Conservation (phyloP, 208 protist genomes). For the Trypanosoma boissoni region DNA sequence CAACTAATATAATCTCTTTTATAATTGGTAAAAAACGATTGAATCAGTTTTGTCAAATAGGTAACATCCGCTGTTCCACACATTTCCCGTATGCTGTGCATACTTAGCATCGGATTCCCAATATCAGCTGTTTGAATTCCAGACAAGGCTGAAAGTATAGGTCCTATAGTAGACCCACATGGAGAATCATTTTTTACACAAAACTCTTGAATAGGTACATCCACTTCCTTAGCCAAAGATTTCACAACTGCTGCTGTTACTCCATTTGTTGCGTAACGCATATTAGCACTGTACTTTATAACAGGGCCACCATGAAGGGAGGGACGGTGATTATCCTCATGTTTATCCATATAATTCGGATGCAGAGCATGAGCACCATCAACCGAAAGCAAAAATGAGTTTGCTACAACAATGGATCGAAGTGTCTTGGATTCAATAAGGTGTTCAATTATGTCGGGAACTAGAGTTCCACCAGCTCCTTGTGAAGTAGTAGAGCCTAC, state of each 20-base stretch:
- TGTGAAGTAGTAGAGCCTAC: conserved; percentile 75
- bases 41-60: conserved; percentile 81
- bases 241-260: conserved; percentile 86
- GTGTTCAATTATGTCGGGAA: conserved; percentile 79
- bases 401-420: conserved; percentile 67
- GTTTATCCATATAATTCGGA: conserved; percentile 95
- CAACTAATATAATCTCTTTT: conserved; percentile 33
- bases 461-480: conserved; percentile 72
- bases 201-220: conserved; percentile 89
- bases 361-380: conserved; percentile 97
- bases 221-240: conserved; percentile 58
- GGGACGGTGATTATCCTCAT: conserved; percentile 91
- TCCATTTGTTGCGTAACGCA: conserved; percentile 95
- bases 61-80: conserved; percentile 91
- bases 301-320: conserved; percentile 91
- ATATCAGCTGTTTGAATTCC: conserved; percentile 97
- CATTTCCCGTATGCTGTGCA: conserved; percentile 97
- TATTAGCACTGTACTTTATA: conserved; percentile 97
- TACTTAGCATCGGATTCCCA: conserved; percentile 95
- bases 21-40: conserved; percentile 77
- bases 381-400: conserved; percentile 93
- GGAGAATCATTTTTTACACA: conserved; percentile 96
- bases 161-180: conserved; percentile 97
- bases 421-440: conserved; percentile 33
- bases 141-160: conserved; percentile 89